phyloP scores from a whole-genome alignment of 2,329 filamentous ascomycete species.

The Aspergillus hiratsukae region DNA sequence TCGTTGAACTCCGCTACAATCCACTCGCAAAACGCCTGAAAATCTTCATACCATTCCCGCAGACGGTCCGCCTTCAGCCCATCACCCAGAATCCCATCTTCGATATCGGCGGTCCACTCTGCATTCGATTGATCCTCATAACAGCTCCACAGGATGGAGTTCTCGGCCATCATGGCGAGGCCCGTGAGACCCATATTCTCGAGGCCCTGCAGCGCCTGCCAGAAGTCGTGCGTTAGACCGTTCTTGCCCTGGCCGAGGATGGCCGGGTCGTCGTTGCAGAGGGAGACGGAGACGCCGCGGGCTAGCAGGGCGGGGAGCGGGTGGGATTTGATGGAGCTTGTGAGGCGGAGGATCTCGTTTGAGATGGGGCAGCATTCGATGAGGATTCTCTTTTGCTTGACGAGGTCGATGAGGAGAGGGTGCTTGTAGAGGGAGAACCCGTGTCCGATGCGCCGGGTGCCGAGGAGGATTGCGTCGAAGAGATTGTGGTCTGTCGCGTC shows the following conservation, averaged over 20 bases:
- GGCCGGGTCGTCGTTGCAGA: constrained; percentile 88
- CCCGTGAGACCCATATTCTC: constrained; percentile 86
- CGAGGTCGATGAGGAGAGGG: constrained; percentile 79
- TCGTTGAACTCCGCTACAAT: constrained; percentile 70
- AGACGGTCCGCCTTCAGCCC: constrained; percentile 68
- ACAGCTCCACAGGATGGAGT: constrained; percentile 83
- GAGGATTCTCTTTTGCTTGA: constrained; percentile 82
- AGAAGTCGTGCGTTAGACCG: constrained; percentile 89
- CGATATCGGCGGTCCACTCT: constrained; percentile 69
- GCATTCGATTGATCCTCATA: constrained; percentile 73
- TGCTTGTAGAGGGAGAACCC: constrained; percentile 88
- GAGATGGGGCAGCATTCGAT: constrained; percentile 88
- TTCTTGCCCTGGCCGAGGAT: constrained; percentile 78
- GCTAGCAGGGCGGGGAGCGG: constrained; percentile 79
- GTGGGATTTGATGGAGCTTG: constrained; percentile 70
- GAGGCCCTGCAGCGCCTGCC: constrained; percentile 87
- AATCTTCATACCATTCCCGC: constrained; percentile 73
- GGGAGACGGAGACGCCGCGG: constrained; percentile 73
- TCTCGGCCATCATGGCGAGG: constrained; percentile 82
- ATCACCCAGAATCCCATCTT: constrained; percentile 66
- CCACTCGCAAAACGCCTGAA: constrained; percentile 90
- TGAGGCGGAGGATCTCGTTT: constrained; percentile 80
- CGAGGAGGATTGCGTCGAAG: constrained; percentile 82
- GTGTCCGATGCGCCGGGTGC: constrained; percentile 84
- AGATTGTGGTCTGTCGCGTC: constrained; percentile 75